A percentile compares a stretch with the other conserved stretches of the same genome.
These are phyloP conservation scores for Rugosomyces carneus DNA, from an alignment of 1,284 basidiomycete genomes.

Conservation along the genomic window DNA sequence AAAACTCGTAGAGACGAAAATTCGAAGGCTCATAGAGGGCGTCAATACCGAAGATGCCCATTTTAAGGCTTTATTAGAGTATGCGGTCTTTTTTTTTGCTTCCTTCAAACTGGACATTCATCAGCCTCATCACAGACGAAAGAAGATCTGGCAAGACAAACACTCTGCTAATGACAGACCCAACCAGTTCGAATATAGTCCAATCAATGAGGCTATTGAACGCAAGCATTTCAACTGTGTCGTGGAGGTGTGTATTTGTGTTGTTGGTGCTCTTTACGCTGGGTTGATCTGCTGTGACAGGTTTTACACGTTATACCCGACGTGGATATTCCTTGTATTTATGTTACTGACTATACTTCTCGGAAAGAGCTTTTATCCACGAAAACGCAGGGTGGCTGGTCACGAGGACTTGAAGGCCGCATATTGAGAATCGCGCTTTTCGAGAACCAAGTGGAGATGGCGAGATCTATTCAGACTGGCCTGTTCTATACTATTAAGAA, in stretches of 20 bases:
- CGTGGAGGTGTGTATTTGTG: slow-evolving; percentile 43
- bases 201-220: slow-evolving; percentile 40
- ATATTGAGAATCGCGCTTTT: slow-evolving; percentile 49
- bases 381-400: slow-evolving; percentile 29
- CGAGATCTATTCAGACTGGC: slow-evolving; percentile 35
- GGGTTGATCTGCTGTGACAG: slow-evolving; percentile 24
- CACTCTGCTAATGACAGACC: slow-evolving; percentile 19
- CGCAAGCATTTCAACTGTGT: slow-evolving; percentile 46
- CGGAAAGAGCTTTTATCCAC: slow-evolving; percentile 36
- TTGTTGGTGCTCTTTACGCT: neutral
- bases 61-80: slow-evolving; percentile 50
- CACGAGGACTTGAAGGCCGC: slow-evolving; percentile 36
- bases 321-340: slow-evolving; percentile 35
- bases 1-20: slow-evolving; percentile 44
- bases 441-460: slow-evolving; percentile 41
- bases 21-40: slow-evolving; percentile 34
- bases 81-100: slow-evolving; percentile 19
- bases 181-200: slow-evolving; percentile 36
- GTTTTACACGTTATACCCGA: slow-evolving; percentile 38
- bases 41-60: slow-evolving; percentile 32
- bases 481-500: slow-evolving; percentile 44
- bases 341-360: slow-evolving; percentile 63
- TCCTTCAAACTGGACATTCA: neutral
- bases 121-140: slow-evolving; percentile 39
- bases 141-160: slow-evolving; percentile 38